Base-by-base conservation (phyloP, 768 basidiomycete species). In the Pisolithus tinctorius region DNA sequence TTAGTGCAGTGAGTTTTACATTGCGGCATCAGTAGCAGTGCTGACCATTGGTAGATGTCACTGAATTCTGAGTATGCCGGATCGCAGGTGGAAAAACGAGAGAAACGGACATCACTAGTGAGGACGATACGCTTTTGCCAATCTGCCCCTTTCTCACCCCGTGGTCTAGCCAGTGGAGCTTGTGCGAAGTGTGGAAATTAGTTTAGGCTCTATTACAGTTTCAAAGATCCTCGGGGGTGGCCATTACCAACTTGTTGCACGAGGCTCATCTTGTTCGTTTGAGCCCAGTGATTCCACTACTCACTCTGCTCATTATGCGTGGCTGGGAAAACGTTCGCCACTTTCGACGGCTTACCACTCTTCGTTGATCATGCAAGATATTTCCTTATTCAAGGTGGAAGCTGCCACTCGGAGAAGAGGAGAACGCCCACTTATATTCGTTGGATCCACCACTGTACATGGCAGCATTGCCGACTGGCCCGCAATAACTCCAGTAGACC, bases 381-480 rank as follows among this genome's bases (percentile, higher is more conserved):
- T 78, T 31, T 69, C 67, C 3, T 42, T 86, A 25, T 76, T 81
- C 49, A 68, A 82, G 45, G 70, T 62, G 39, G 69, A 65, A 16
- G 54, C 57, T 59, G 63, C 26, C 64, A 69, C 55, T 60, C 56
- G 46, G 26, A 29, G 25, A 29, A 45, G 16, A 34, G 63, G 45
- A 61, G 73, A 53, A 40, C 52, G 45, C 54, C 59, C 55, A 8
- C 31, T 68, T 44, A n/a, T 68, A 34, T 52, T 47, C 72, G 53
- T 83, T 14, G 74, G 74, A 27, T 46, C 54, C 11, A 51, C 49
- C 45, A 57, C 59, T 11, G 43, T 59, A 23, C 62, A 67, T 4
- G 49, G 76, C 14, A 64, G 85, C 23, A 64, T 74, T 20, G 75
- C 75, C 3, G 80, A 82, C 62, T 88, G 84, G 84, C 81, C 83